Base-by-base conservation (phyloP, 805 yeast genomes). In the Candida sphagnicola region DNA sequence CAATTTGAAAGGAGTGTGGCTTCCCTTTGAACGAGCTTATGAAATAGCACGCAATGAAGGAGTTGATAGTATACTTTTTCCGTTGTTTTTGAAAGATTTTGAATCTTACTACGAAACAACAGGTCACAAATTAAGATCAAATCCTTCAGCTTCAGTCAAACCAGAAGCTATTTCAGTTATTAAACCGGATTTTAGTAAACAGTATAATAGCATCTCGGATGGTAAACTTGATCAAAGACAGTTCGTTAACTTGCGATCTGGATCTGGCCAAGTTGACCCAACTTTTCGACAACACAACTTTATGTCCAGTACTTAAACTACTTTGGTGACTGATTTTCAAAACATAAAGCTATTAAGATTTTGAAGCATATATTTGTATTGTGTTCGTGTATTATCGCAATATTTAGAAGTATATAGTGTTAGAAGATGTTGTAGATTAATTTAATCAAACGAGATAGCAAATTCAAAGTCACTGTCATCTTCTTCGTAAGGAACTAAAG, bases 1-100 rank as follows among this genome's bases (percentile, higher is more conserved):
- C 90, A 90, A 85, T 59, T 67, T 85, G 50, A 85, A 85, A 63
- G 95, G 95, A 28, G 95, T 85, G 34, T 85, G 95, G 95, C 84
- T 85, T 42, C 71, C 71, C 1, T 59, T 64, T 41, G 65, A 60
- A 3, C 47, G 69, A 31, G 71, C 71, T 1, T 49, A 46, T 24
- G 71, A 65, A 44, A 55, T 65, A 38, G 70, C 71, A 5, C 43
- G 71, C 21, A 65, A 65, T 45, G 69, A 65, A 45, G 71, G 70
- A 0, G 50, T 65, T 8, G 65, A 59, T 30, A 50, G 47, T 3
- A 31, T 56, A 4, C 51, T 65, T 32, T 57, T 52, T 31, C 71
- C 71, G 1, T 46, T 65, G 11, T 62, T 65, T 47, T 56, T 64
- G 1, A 49, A 49, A 35, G 58, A 65, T 38, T 45, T 65, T 19